These are phyloP conservation scores for Darksidea phi DNA, from an alignment of 495 filamentous ascomycete species.

Conservation along the genomic window DNA sequence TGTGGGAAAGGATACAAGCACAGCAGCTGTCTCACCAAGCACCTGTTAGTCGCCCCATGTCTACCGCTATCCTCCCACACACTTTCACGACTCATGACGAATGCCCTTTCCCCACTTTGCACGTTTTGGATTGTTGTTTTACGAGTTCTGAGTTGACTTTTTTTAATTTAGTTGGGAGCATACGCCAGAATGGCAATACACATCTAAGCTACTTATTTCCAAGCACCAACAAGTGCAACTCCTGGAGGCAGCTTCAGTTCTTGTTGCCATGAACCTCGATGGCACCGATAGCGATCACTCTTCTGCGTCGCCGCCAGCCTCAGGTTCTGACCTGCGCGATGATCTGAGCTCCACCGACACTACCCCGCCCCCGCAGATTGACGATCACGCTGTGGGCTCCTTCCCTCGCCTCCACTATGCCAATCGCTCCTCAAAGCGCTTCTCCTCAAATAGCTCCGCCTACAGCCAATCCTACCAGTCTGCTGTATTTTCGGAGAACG, in stretches of 20 bases:
- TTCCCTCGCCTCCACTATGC: slow-evolving; percentile 39
- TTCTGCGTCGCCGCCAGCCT: slow-evolving; percentile 74
- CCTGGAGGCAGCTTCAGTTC: slow-evolving; percentile 89
- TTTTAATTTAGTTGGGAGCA: slow-evolving; percentile 85
- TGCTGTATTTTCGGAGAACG: slow-evolving; percentile 51
- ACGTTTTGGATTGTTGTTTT: slow-evolving; percentile 37
- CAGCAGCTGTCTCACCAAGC: slow-evolving; percentile 99
- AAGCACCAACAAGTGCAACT: slow-evolving; percentile 99
- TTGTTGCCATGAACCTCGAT: slow-evolving; percentile 85
- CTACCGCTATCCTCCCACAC: slow-evolving; percentile 31
- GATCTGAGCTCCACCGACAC: slow-evolving; percentile 66
- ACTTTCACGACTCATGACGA: slow-evolving; percentile 35
- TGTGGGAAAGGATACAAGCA: slow-evolving; percentile 99
- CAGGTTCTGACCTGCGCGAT: slow-evolving; percentile 70
- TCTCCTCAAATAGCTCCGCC: slow-evolving; percentile 59
- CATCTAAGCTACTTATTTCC: slow-evolving; percentile 95
- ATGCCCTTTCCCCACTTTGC: slow-evolving; percentile 21
- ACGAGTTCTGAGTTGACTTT: slow-evolving; percentile 51
- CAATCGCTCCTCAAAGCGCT: slow-evolving; percentile 53
- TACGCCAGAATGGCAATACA: slow-evolving; percentile 95
- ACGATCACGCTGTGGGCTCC: slow-evolving; percentile 41
- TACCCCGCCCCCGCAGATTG: slow-evolving; percentile 64
- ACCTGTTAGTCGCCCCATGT: slow-evolving; percentile 85
- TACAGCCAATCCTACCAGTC: slow-evolving; percentile 88
- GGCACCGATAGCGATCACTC: slow-evolving; percentile 74